Conservation (phyloP, 2,329 filamentous ascomycete genomes). For the Achaetomium macrosporum region DNA sequence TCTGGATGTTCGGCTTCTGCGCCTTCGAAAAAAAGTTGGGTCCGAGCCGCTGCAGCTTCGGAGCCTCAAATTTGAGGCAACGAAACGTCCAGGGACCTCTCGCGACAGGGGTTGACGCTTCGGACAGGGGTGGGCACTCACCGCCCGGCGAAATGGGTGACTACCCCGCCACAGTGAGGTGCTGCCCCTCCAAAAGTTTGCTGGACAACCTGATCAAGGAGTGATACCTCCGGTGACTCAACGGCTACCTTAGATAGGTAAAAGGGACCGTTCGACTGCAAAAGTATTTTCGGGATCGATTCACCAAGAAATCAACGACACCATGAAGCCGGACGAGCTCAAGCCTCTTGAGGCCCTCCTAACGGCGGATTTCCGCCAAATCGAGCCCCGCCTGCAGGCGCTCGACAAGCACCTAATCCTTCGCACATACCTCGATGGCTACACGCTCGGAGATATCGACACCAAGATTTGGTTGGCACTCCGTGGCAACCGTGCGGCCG, state of each 20-base stretch:
- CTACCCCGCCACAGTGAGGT: constrained; percentile 20
- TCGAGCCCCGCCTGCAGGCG: constrained; percentile 36
- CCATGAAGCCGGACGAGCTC: constrained; percentile 54
- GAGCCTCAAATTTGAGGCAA: constrained; percentile 20
- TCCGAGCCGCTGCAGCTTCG: constrained; percentile 1
- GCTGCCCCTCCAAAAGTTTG: constrained; percentile 25
- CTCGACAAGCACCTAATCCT: constrained; percentile 85
- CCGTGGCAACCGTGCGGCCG: constrained; percentile 76
- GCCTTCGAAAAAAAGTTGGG: constrained; percentile 23
- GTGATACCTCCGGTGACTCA: constrained; percentile 6
- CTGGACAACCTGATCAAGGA: neutral
- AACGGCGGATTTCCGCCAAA: constrained; percentile 64
- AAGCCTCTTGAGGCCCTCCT: constrained; percentile 44
- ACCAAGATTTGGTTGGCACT: constrained; percentile 77
- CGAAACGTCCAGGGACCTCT: neutral
- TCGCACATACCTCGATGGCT: constrained; percentile 79
- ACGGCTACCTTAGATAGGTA: neutral
- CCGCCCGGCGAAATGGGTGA: constrained; percentile 17
- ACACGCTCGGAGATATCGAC: constrained; percentile 70
- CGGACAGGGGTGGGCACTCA: constrained; percentile 1
- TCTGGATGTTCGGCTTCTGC: neutral
- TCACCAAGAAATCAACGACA: constrained; percentile 19
- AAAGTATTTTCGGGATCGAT: neutral
- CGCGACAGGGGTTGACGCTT: neutral
- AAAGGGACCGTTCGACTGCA: neutral